These are phyloP conservation scores for Cercospora sp. DNA, from an alignment of 2,329 filamentous ascomycete species.

Conservation along the genomic window DNA sequence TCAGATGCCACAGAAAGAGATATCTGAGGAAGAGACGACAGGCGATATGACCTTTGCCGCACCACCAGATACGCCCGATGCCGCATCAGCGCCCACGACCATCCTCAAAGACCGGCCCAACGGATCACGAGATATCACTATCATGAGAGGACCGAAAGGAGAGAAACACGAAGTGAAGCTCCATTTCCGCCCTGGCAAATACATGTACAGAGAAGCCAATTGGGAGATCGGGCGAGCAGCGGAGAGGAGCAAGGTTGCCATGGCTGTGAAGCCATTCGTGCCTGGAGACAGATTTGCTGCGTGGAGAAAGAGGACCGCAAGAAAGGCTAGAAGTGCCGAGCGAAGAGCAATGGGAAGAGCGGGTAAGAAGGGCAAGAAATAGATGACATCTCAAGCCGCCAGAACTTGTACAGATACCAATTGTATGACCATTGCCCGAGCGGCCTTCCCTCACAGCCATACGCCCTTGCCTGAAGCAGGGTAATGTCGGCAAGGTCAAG, in stretches of 20 bases:
- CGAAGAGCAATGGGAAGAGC: conserved; percentile 55
- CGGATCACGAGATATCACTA: conserved; percentile 26
- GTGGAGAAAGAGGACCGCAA: conserved; percentile 60
- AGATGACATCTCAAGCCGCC: neutral
- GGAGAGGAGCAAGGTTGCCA: conserved; percentile 55
- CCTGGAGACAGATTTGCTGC: conserved; percentile 63
- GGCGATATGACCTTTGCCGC: conserved; percentile 24
- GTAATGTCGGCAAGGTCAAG: neutral
- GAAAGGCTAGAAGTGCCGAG: conserved; percentile 54
- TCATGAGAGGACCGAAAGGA: conserved; percentile 37
- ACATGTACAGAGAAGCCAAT: conserved; percentile 65
- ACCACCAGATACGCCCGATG: conserved; percentile 18
- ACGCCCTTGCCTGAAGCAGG: neutral
- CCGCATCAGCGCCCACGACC: conserved; percentile 26
- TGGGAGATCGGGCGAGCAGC: conserved; percentile 66
- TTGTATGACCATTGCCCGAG: conserved; percentile 8
- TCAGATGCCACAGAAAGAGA: conserved; percentile 31
- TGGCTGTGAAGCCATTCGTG: conserved; percentile 57
- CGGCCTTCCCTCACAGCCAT: neutral
- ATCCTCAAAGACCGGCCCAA: conserved; percentile 26
- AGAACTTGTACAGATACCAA: conserved; percentile 12
- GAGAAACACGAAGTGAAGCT: conserved; percentile 40
- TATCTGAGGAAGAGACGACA: conserved; percentile 11
- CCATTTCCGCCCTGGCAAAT: conserved; percentile 53
- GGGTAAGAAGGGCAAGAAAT: conserved; percentile 26